phyloP scores from a whole-genome alignment of 306 rosid species.

The Psophocarpus tetragonolobus region DNA sequence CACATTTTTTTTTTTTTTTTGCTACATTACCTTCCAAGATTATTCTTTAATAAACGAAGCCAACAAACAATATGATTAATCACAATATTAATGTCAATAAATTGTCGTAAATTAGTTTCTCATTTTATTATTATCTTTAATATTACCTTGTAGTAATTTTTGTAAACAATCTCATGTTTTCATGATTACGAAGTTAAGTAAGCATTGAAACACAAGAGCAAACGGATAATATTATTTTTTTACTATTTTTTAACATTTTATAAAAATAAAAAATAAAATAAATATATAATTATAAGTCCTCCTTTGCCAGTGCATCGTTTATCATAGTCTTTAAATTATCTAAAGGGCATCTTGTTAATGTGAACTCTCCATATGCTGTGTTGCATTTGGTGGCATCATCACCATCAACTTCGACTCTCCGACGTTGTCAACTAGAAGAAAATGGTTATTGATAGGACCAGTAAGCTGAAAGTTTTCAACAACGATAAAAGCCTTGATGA shows the following conservation, averaged over 20 bases:
- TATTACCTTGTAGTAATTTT: not conserved
- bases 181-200: not conserved
- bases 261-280: not conserved
- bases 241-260: not conserved
- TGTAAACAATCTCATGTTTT: not conserved
- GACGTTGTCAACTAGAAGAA: no score
- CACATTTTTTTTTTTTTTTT: not conserved
- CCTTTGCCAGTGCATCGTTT: no score
- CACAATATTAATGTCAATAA: not conserved
- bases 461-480: no score
- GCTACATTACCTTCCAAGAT: not conserved
- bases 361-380: no score
- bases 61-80: not conserved
- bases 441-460: no score
- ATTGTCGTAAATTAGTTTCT: not conserved
- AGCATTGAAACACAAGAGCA: not conserved
- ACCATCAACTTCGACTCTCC: no score
- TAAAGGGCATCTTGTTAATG: no score
- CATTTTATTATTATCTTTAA: not conserved
- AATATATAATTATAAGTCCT: no score
- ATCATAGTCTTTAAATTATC: no score
- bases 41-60: not conserved
- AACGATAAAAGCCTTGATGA: no score
- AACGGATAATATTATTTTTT: not conserved
- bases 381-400: no score